A percentile compares a stretch with the other conserved stretches of the same genome.
Evolutionary conservation across 208 protist species (phyloP).

Genomic region (Wallacemonas sp.): DNA sequence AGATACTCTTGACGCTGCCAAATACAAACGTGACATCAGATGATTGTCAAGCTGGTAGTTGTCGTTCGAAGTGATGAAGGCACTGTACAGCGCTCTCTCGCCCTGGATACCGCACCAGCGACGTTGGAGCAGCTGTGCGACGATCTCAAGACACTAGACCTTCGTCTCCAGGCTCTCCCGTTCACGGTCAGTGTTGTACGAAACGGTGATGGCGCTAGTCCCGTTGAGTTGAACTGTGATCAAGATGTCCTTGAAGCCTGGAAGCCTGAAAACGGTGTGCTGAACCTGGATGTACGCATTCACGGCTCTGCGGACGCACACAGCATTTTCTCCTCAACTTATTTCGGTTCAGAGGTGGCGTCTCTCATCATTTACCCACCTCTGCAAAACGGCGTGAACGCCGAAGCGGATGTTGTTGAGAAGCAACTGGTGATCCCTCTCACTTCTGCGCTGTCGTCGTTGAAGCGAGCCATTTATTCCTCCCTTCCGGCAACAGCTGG

Average conservation of each 20-base stretch:
- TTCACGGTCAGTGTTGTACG: conserved; percentile 32
- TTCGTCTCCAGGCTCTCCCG: conserved; percentile 50
- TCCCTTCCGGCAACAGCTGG: conserved; percentile 14
- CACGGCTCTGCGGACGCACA: neutral
- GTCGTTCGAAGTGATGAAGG: conserved; percentile 43
- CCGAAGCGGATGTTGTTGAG: conserved; percentile 24
- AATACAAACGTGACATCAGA: neutral
- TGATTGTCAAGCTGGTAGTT: conserved; percentile 46
- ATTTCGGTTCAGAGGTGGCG: conserved; percentile 45
- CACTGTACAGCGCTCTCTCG: conserved; percentile 52
- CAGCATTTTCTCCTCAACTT: conserved; percentile 25
- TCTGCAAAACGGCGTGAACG: neutral
- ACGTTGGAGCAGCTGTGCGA: conserved; percentile 30
- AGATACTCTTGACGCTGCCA: too few species aligned
- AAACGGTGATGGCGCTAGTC: neutral
- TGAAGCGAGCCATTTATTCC: conserved; percentile 37
- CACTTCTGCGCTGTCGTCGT: conserved; percentile 22
- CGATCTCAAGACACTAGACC: conserved; percentile 54
- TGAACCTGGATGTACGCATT: conserved; percentile 39
- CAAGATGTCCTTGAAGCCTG: conserved; percentile 22
- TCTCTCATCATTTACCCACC: conserved; percentile 47
- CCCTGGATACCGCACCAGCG: conserved; percentile 16
- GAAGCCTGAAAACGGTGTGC: neutral
- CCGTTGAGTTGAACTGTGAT: conserved; percentile 17
- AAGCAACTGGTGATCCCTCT: conserved; percentile 56